Base-by-base conservation (phyloP, 2,329 filamentous ascomycete genomes). In the Pseudocercospora macadamiae region DNA sequence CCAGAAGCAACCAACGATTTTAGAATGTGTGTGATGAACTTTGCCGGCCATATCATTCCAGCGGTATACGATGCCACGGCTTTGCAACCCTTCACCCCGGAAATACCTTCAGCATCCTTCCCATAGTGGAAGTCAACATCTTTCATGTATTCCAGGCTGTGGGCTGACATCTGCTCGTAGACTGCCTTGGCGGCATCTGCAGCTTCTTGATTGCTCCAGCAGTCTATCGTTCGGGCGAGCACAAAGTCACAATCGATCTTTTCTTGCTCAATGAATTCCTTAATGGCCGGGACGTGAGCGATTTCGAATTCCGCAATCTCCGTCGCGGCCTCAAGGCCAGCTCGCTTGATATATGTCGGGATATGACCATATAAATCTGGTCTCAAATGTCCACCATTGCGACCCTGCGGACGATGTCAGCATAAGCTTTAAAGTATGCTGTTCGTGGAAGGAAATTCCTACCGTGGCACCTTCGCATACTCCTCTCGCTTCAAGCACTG, bases 1-100 rank as follows among this genome's bases (percentile, higher is more conserved):
- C 69, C 73, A 0, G 71, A 71, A 23, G 77, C 70, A 3, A 81
- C 69, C 0, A 63, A 89, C 79, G 10, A 76, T 73, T 70, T 89
- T 84, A 96, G 76, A 0, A 92, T 79, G 75, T 86, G 88, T 2
- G 84, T 78, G 2, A 95, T 85, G 14, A 93, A 82, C 75, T 93
- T 93, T 73, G 93, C 93, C 0, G 90, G 90, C 88, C 88, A 91
- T 21, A 89, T 70, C 66, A 83, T 86, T 0, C 85, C 88, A 0
- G 89, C 89, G 47, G 83, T 70, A 32, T 70, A 74, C 3, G 63
- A 69, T 42, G 71, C 68, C 0, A 54, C 63, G 3, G 68, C 68
- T 26, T 70, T 68, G 4, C 72, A 73, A 1, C 67, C 70, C 10
- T 73, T 74, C 21, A 76, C 64, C 0, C 70, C 71, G 1, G 72